These are phyloP conservation scores for Ichthyophthirius multifiliis DNA, from an alignment of 169 alveolate genomes.

Conservation along the genomic window DNA sequence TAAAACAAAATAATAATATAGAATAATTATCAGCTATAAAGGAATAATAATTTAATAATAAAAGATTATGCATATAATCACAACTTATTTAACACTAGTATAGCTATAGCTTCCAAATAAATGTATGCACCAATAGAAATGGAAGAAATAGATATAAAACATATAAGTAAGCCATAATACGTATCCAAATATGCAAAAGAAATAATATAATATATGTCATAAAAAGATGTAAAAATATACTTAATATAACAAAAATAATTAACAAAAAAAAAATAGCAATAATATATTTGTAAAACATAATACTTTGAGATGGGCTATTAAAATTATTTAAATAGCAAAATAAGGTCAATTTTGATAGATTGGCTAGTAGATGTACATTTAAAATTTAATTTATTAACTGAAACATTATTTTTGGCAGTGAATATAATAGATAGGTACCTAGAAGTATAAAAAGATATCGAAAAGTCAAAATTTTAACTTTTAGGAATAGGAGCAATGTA, in stretches of 20 bases:
- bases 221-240: constrained; percentile 21
- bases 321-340: constrained; percentile 66
- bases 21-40: no score
- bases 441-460: constrained; percentile 31
- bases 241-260: background rate
- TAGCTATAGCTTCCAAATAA: no score
- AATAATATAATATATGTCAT: constrained; percentile 22
- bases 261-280: background rate
- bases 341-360: constrained; percentile 81
- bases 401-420: constrained; percentile 80
- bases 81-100: no score
- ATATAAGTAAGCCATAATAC: constrained; percentile 43
- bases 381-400: constrained; percentile 74
- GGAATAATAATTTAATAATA: no score
- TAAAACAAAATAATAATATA: no score
- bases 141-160: background rate
- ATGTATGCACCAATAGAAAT: no score
- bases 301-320: constrained; percentile 19
- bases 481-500: constrained; percentile 82
- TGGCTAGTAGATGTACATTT: constrained; percentile 84
- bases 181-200: constrained; percentile 49
- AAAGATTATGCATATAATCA: no score
- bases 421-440: constrained; percentile 79
- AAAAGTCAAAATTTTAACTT: constrained; percentile 47
- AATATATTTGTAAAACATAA: background rate